Conservation (phyloP, 768 basidiomycete species). For the Termitomyces titanicus region DNA sequence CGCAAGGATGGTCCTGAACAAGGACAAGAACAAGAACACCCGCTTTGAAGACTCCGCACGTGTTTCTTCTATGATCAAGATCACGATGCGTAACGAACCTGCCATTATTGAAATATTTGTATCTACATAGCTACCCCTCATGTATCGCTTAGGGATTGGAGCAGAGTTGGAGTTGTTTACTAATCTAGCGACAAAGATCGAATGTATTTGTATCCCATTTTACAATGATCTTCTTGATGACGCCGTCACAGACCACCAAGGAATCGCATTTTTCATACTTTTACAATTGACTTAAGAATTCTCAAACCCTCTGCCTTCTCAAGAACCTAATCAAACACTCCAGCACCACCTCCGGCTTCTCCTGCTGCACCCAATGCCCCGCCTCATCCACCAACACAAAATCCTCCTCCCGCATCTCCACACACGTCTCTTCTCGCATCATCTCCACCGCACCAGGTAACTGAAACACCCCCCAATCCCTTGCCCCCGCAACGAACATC, state of each 20-base stretch:
- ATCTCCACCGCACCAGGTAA: slow-evolving; percentile 41
- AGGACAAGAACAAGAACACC: neutral
- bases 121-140: slow-evolving; percentile 10
- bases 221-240: neutral
- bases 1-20: neutral
- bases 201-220: neutral
- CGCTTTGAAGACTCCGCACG: slow-evolving; percentile 5
- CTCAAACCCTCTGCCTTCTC: slow-evolving; percentile 9
- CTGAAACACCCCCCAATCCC: slow-evolving; percentile 65
- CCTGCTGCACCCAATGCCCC: slow-evolving; percentile 67
- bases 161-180: neutral
- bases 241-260: too few relatives aligned
- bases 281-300: too few relatives aligned
- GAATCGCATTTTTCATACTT: too few relatives aligned
- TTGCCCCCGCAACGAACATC: slow-evolving; percentile 51
- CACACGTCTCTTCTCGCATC: slow-evolving; percentile 36
- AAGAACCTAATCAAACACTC: slow-evolving; percentile 38
- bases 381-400: slow-evolving; percentile 52
- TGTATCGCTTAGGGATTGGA: slow-evolving; percentile 5
- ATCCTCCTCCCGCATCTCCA: slow-evolving; percentile 36
- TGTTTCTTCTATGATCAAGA: neutral
- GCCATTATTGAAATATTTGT: slow-evolving; percentile 11
- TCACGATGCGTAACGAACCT: neutral
- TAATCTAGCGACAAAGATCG: neutral
- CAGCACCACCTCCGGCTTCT: slow-evolving; percentile 41